These are phyloP conservation scores for Lasiodiplodia citricola DNA, from an alignment of 2,329 filamentous ascomycete genomes.

Conservation along the genomic window DNA sequence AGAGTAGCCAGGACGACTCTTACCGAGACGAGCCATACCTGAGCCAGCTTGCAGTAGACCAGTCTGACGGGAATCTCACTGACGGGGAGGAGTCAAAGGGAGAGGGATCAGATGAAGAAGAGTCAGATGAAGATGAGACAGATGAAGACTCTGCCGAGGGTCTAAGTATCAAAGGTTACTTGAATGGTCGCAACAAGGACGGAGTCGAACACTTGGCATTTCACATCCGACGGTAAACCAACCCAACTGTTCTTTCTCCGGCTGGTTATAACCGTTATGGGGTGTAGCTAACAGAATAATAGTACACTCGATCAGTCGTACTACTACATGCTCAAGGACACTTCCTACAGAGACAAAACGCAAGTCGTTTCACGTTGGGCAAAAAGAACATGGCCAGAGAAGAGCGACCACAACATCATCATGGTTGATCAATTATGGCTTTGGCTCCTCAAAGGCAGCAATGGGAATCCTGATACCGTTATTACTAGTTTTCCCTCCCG, in stretches of 20 bases:
- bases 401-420: slow-evolving; percentile 63
- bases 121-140: no score
- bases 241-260: neutral
- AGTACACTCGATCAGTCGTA: slow-evolving; percentile 21
- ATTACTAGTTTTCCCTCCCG: slow-evolving; percentile 10
- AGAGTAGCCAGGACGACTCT: no score
- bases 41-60: no score
- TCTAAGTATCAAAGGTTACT: neutral
- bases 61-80: no score
- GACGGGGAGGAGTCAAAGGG: no score
- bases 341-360: slow-evolving; percentile 11
- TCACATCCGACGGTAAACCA: neutral
- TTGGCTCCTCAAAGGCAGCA: slow-evolving; percentile 57
- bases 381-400: neutral
- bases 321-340: slow-evolving; percentile 24
- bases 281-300: neutral
- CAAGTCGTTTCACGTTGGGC: slow-evolving; percentile 24
- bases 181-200: slow-evolving; percentile 1
- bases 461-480: slow-evolving; percentile 3
- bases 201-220: neutral
- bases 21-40: no score
- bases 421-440: slow-evolving; percentile 75
- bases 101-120: no score
- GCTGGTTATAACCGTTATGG: no score
- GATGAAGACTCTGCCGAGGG: neutral